Evolutionary conservation across 2,329 filamentous ascomycete species (phyloP).

Genomic region (Fusarium oxysporum): DNA sequence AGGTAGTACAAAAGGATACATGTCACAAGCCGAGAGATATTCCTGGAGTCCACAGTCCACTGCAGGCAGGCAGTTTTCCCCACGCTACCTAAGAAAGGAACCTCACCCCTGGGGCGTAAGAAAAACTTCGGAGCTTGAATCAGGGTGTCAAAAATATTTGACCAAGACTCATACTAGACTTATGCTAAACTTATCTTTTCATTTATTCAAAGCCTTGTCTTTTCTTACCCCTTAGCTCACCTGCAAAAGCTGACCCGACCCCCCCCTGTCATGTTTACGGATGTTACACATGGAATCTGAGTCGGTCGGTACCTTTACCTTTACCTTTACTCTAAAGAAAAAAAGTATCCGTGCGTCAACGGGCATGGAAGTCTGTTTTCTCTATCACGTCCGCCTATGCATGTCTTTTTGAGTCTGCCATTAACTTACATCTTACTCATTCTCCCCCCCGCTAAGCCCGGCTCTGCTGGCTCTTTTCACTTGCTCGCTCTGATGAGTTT

Average conservation of each 20-base stretch:
- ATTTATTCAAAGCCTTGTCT: neutral
- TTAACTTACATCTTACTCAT: constrained; percentile 16
- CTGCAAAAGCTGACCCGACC: constrained; percentile 14
- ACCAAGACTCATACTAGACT: too few species aligned
- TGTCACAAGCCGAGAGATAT: constrained; percentile 21
- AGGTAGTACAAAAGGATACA: constrained; percentile 26
- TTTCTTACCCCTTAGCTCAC: neutral
- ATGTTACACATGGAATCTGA: constrained; percentile 46
- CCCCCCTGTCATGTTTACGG: constrained; percentile 8
- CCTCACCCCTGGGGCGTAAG: neutral
- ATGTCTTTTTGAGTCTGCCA: constrained; percentile 27
- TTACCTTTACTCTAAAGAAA: constrained; percentile 17
- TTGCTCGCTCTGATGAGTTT: constrained; percentile 16
- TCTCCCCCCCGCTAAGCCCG: constrained; percentile 36
- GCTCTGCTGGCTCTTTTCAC: constrained; percentile 22
- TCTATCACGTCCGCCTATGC: constrained; percentile 37
- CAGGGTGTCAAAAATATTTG: neutral
- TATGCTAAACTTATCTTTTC: rapidly evolving
- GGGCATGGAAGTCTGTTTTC: constrained; percentile 23
- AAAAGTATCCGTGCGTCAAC: constrained; percentile 33
- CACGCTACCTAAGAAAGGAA: constrained; percentile 22
- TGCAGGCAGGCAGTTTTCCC: constrained; percentile 19
- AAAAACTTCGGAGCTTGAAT: neutral
- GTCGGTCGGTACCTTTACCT: constrained; percentile 35
- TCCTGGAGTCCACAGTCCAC: constrained; percentile 25